Base-by-base conservation (phyloP, 768 basidiomycete species). In the Tricholoma sp. region DNA sequence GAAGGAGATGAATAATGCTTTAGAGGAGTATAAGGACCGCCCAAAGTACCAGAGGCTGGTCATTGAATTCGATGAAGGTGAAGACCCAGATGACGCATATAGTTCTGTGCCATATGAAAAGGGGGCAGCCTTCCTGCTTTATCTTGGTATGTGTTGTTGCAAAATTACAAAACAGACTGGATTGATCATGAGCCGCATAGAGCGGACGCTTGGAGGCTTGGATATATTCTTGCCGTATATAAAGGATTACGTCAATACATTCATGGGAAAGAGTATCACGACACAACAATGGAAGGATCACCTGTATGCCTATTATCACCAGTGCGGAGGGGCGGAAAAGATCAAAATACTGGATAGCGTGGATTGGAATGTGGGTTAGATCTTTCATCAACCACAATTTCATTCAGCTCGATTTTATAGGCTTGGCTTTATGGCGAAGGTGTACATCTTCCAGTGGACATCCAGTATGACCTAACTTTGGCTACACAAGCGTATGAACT, bases 351-450 rank as follows among this genome's bases (percentile, higher is more conserved):
- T 96, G 33, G 77, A 91, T 58, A 80, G 72, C 49, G 74, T 95
- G 44, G 81, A 89, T 63, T 96, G 91, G 89, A 70, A 93, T 66
- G 91, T 89, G 63, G 60, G 85, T 70, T 18, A 5, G 32, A 10
- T 50, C 24, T 20, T 48, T 18, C 12, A 45, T 3, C 1, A 18
- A 20, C 18, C 5, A 36, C 34, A 36, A 36, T 9, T 10, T 24
- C 24, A 24, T 24, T 24, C 24, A 36, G 17, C 39, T 17, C n/a
- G 37, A 33, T 45, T 52, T 32, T 1, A 18, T 53, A 89, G 88
- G 82, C 80, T 11, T 96, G 93, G 93, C 70, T 96, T 33, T 82
- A 88, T 60, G 93, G 93, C 34, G 85, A 89, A 67, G 91, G 93
- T 3, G 60, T 78, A 6, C 74, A 80, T 57, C 80, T 96, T 10